These are phyloP conservation scores for Eucalyptus erythrocorys DNA, from an alignment of 345 rosid genomes.

Conservation along the genomic window DNA sequence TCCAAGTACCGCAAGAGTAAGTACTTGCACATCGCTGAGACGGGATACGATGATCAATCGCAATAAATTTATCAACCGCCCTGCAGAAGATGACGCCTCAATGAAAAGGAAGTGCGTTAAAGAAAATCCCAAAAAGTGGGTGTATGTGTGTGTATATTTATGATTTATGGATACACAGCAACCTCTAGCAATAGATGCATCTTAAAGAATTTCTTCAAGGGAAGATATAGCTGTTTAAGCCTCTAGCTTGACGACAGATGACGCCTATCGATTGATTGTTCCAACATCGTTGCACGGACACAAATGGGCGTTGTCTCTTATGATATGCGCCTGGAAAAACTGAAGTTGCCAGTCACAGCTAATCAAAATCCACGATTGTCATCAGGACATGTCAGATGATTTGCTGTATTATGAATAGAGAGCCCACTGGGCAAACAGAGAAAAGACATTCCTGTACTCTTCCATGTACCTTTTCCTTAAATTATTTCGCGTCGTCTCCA, in stretches of 20 bases:
- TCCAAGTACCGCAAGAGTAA: neutral
- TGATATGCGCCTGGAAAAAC: neutral
- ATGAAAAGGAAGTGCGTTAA: neutral
- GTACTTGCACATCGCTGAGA: neutral
- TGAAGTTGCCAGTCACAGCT: neutral
- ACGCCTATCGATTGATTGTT: neutral
- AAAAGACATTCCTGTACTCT: neutral
- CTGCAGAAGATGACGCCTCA: neutral
- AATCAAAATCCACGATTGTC: neutral
- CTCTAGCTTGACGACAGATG: neutral
- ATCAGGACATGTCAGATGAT: neutral
- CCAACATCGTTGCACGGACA: neutral
- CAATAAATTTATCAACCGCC: neutral
- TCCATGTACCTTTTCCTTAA: neutral
- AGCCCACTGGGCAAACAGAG: neutral
- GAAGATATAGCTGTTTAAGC: neutral
- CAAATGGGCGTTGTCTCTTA: neutral
- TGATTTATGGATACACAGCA: neutral
- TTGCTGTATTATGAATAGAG: neutral
- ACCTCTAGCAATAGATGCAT: neutral
- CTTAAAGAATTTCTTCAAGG: neutral
- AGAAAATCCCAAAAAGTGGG: neutral
- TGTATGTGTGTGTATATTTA: neutral
- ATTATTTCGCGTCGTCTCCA: conserved; percentile 8
- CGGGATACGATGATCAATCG: neutral